Base-by-base conservation (phyloP, 495 filamentous ascomycete species). In the Cercophora samala region DNA sequence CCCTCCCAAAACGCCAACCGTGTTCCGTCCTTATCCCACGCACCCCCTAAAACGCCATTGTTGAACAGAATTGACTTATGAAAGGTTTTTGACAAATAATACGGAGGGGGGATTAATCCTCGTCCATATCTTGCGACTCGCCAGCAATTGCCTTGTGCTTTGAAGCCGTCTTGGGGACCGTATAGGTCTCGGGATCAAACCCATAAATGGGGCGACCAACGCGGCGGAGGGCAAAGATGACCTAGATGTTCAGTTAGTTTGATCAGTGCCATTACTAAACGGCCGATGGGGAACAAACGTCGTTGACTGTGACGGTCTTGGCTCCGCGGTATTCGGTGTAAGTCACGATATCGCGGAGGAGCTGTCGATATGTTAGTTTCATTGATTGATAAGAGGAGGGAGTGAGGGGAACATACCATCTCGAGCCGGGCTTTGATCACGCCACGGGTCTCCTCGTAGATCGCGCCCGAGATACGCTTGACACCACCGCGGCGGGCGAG, bases 401-500 rank as follows among this genome's bases (percentile, higher is more conserved):
- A 37, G 23, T 15, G 13, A 53, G 19, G 3, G 63, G 15, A 15
- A 60, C 68, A 23, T 70, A 93, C 90, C 29, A 77, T 67, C n/a
- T 80, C 71, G 0, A 93, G 73, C 1, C 82, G 79, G 0, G 71
- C 67, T 32, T 84, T 87, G 1, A 96, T 29, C 0, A 80, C 86
- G 0, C 19, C 19, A 0, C 93, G 82, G 0, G 85, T 77, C 0
- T 92, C 89, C 0, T 91, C 84, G 72, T 97, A 96, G n/a, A 96
- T 89, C 0, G 61, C 67, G 0, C 69, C 81, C 0, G 86, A 89
- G 19, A 96, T 92, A 0, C 92, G 79, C 68, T 91, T 90, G 5
- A 95, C 85, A 0, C 92, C 92, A 4, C 92, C 92, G 19, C 92
- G 86, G 1, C 92, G 86, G 4, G 92, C 92, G 4, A 96, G 80